phyloP scores from a whole-genome alignment of 768 basidiomycete species.

The Trametopsis cervina region DNA sequence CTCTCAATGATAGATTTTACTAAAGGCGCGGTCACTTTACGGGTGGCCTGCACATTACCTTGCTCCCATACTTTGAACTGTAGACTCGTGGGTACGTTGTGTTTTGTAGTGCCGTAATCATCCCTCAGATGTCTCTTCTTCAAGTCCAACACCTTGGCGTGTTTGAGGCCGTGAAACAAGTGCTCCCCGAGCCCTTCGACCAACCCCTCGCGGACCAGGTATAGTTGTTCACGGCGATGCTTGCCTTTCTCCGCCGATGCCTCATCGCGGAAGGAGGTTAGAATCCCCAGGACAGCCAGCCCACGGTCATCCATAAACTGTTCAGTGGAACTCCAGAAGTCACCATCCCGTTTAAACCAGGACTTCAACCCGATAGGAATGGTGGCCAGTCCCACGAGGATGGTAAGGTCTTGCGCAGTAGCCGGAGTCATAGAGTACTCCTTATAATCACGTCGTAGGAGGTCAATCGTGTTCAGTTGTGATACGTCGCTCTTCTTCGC shows the following conservation, averaged over 20 bases:
- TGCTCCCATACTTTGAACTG: conserved; percentile 55
- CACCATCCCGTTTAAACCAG: conserved; percentile 44
- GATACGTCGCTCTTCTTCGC: conserved; percentile 62
- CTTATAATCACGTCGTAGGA: conserved; percentile 94
- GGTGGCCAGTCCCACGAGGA: conserved; percentile 74
- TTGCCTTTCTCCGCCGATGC: conserved; percentile 42
- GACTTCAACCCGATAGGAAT: conserved; percentile 64
- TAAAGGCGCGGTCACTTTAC: conserved; percentile 64
- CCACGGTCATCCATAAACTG: conserved; percentile 61
- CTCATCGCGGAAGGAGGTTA: conserved; percentile 60
- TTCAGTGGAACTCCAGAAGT: conserved; percentile 33
- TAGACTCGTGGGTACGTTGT: conserved; percentile 28
- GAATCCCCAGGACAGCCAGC: conserved; percentile 66
- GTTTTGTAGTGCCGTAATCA: conserved; percentile 11
- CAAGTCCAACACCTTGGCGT: conserved; percentile 41
- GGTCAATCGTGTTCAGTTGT: conserved; percentile 62
- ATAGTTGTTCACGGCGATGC: conserved; percentile 58
- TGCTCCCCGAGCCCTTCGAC: conserved; percentile 33
- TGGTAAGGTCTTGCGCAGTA: conserved; percentile 29
- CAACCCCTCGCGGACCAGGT: conserved; percentile 45
- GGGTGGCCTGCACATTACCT: conserved; percentile 50
- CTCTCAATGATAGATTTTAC: conserved; percentile 54
- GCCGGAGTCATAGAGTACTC: conserved; percentile 56
- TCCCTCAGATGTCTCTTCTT: conserved; percentile 31
- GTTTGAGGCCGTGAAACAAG: conserved; percentile 57